Evolutionary conservation across 2,329 filamentous ascomycete genomes (phyloP), one percentile per base, ranked within the genome.

Genomic region (Fusarium proliferatum): DNA sequence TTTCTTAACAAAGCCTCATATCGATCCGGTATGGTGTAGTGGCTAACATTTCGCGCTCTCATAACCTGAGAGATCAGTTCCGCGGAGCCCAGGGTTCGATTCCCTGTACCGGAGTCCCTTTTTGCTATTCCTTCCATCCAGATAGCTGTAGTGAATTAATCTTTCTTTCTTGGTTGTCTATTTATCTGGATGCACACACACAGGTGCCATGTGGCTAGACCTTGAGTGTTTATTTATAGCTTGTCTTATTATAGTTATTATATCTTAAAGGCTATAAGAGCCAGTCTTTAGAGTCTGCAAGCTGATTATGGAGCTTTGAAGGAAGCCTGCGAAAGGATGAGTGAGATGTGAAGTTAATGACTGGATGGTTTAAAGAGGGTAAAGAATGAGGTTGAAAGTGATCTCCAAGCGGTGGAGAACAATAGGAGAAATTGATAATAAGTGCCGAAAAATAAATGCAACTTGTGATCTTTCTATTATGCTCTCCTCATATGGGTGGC

Each of bases 1-100:
- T 6, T 16, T n/a, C 13, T 21, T 4, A 48, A 7, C 13, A 13
- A 48, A 30, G 26, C 26, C 4, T 48, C 26, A 10, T 48, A n/a
- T 48, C 19, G 6, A 42, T 79, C 77, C 77, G 77, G 78, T 79
- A 79, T 79, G 78, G 77, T 79, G 78, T 79, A 79, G 77, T 79
- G 77, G 78, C 78, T 77, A 79, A 79, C 78, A 79, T 79, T 79
- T 79, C 76, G 74, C 78, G 78, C 78, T 79, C 67, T 79, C 77
- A 79, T 23, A 42, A 42, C 21, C 21, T 42, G 21, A 42, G 21
- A 42, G 41, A 42, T 23, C 21, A 16, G 41, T 42, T n/a, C 41
- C 41, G 41, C 41, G 41, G 41, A 42, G 41, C 41, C 21, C 41
- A 42, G 21, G 41, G 41, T 42, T 42, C 41, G 41, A 42, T 42